Percentiles rank a stretch among this genome's conserved stretches.
Evolutionary conservation across 2,329 filamentous ascomycete species (phyloP).

Genomic region (Calonectria crousiana): DNA sequence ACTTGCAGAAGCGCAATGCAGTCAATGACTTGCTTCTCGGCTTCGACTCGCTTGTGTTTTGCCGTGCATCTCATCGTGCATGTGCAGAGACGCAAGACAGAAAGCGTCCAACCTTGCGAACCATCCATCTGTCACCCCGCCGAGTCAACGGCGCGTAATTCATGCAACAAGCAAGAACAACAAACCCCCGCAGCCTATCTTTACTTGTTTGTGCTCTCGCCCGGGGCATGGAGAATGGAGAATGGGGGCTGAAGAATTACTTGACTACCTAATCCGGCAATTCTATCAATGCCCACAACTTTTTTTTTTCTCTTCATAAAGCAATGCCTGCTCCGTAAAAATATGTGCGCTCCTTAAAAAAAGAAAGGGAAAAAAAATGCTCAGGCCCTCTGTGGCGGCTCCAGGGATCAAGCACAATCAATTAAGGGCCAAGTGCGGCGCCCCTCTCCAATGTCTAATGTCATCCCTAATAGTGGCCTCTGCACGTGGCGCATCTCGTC

Average conservation of each 20-base stretch:
- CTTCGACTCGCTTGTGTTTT: constrained; percentile 30
- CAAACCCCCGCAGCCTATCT: neutral
- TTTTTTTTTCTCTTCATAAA: neutral
- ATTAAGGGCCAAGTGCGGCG: neutral
- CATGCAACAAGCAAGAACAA: constrained; percentile 10
- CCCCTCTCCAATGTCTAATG: neutral
- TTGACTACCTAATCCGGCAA: neutral
- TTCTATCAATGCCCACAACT: neutral
- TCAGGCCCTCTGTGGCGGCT: neutral
- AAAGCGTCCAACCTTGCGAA: constrained; percentile 25
- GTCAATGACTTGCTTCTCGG: constrained; percentile 26
- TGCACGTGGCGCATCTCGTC: constrained; percentile 5
- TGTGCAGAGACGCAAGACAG: constrained; percentile 33
- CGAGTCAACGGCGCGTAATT: neutral
- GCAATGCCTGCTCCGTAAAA: neutral
- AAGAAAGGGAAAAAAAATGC: neutral
- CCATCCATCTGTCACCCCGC: neutral
- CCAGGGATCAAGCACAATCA: constrained; percentile 1
- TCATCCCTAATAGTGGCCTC: constrained; percentile 6
- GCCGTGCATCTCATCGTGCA: constrained; percentile 38
- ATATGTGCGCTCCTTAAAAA: neutral
- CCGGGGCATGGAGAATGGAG: neutral
- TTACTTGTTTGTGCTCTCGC: neutral
- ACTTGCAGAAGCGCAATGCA: constrained; percentile 31
- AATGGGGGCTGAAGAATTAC: neutral